Evolutionary conservation across 495 filamentous ascomycete species (phyloP), one percentile per base, ranked within the genome.

Genomic region (Penicillium steckii): DNA sequence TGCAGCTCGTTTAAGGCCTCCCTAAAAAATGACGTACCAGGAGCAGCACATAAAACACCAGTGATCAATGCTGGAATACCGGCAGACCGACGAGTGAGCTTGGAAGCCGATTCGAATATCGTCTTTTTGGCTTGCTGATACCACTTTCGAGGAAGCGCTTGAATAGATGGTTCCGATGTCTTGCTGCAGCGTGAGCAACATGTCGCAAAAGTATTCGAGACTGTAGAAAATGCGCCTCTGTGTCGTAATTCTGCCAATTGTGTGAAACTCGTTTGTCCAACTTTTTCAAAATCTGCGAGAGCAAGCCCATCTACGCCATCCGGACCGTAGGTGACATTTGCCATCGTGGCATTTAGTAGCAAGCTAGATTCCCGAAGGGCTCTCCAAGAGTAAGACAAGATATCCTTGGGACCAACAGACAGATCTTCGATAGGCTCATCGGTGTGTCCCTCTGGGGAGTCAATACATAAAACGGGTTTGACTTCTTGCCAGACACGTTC

Each of bases 341-440:
- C 30, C 27, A 76, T 48, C 1, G 69, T 75, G 8, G 71, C 68
- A 58, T 76, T 63, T 18, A 75, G 68, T 23, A 85, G 60, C 83
- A 75, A 26, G 87, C 74, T 70, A 80, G 91, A 89, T 64, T 97
- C 94, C 46, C 95, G 91, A 18, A 97, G 74, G 0, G 89, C 90
- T 59, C 94, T 82, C 81, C 95, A 98, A 37, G 87, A 93, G 62
- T 96, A 98, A 25, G 91, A 96, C 40, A 97, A 73, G 26, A 91
- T 75, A 61, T 93, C 89, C 61, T 97, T 96, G 0, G 91, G 92
- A 19, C 78, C 79, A 6, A 84, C 59, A 41, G 85, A 81, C 1
- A 84, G 66, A 2, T 86, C 85, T 46, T 92, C 87, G 15, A 85
- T 60, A 7, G 89, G 84, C 55, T 89, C 82, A 2, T 89, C 87